phyloP scores from a whole-genome alignment of 2,329 filamentous ascomycete species.

The Colletotrichum sp. region DNA sequence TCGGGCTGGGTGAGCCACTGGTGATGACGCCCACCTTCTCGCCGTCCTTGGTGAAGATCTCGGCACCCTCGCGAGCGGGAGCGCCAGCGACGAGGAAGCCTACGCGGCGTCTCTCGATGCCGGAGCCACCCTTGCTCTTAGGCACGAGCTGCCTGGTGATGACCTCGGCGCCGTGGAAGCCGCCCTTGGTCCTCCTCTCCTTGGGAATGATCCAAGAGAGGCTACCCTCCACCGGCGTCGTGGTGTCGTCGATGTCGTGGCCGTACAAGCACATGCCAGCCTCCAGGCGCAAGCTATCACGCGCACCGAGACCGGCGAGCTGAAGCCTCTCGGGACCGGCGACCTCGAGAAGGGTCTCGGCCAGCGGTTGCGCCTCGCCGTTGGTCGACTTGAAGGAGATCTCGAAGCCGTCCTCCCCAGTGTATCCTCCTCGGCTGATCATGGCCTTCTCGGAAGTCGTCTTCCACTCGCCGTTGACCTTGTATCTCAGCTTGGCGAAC shows the following conservation, averaged over 20 bases:
- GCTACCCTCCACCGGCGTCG: constrained; percentile 62
- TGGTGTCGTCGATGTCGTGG: constrained; percentile 89
- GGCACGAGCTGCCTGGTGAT: constrained; percentile 80
- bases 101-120: constrained; percentile 75
- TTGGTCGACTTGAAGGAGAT: constrained; percentile 69
- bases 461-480: constrained; percentile 48
- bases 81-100: constrained; percentile 85
- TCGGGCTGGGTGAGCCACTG: constrained; percentile 88
- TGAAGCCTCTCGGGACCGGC: constrained; percentile 69
- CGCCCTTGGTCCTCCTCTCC: constrained; percentile 68
- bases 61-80: constrained; percentile 87
- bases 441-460: constrained; percentile 58
- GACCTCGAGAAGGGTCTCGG: constrained; percentile 64
- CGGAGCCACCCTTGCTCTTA: constrained; percentile 73
- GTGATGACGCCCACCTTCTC: constrained; percentile 81
- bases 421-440: constrained; percentile 91
- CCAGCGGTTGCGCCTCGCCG: constrained; percentile 52
- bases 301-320: constrained; percentile 86
- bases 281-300: constrained; percentile 91
- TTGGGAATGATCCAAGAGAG: constrained; percentile 84
- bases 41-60: constrained; percentile 71
- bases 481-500: constrained; percentile 68
- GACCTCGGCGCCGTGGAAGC: constrained; percentile 84
- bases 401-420: constrained; percentile 97
- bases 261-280: constrained; percentile 99